These are phyloP conservation scores for Zalerion maritima DNA, from an alignment of 495 filamentous ascomycete species.

Conservation along the genomic window DNA sequence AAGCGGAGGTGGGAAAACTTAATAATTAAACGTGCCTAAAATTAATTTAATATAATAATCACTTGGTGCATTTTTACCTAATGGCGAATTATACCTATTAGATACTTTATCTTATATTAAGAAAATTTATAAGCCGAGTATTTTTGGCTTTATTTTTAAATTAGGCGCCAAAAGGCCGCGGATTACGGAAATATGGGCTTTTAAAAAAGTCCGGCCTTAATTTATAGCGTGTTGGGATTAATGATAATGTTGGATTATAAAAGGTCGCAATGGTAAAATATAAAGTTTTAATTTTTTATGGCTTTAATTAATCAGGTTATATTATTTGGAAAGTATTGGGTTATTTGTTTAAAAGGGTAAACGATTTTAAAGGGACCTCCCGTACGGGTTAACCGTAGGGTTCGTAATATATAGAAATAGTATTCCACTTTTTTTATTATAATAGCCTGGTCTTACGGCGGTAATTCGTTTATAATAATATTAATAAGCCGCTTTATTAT, in stretches of 20 bases:
- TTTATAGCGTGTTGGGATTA: not conserved
- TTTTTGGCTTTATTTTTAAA: not conserved
- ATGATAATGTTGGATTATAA: slow-evolving; percentile 1
- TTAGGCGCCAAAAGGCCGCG: slow-evolving; percentile 1
- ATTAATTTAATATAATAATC: no score
- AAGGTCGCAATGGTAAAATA: slow-evolving; percentile 1
- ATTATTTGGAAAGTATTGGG: slow-evolving; percentile 2
- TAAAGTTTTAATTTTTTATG: not conserved
- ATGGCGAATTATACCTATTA: no score
- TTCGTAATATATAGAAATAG: not conserved
- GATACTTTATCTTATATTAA: slow-evolving; percentile 6
- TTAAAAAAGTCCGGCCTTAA: slow-evolving; percentile 1
- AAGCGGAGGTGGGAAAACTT: no score
- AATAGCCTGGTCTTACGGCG: not conserved
- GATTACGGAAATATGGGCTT: slow-evolving; percentile 1
- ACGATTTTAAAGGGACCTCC: slow-evolving; percentile 1
- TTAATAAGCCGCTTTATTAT: not conserved
- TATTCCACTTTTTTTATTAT: slow-evolving; percentile 1
- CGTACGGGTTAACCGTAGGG: not conserved
- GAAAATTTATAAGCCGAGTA: not conserved
- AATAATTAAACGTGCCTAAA: no score
- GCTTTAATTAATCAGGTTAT: not conserved
- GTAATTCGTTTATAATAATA: not conserved
- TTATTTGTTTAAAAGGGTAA: not conserved
- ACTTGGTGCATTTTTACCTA: no score